Evolutionary conservation across 371 early-diverging fungal species (phyloP).

Genomic region (Lichtheimia corymbifera): DNA sequence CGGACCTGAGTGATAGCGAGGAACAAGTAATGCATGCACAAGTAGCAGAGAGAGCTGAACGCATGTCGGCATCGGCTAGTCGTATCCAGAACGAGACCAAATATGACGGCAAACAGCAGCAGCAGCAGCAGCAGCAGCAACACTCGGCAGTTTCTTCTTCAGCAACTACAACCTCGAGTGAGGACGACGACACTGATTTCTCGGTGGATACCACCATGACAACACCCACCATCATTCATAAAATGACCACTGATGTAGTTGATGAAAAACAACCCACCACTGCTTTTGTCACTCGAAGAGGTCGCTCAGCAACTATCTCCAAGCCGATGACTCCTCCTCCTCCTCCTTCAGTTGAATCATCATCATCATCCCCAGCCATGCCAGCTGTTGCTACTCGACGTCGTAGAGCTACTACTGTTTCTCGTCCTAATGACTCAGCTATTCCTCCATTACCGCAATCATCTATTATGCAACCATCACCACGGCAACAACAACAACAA

Average conservation of each 20-base stretch:
- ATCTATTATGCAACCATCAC: neutral
- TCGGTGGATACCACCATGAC: constrained; percentile 38
- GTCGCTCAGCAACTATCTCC: constrained; percentile 7
- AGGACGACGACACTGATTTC: constrained; percentile 17
- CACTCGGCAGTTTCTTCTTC: constrained; percentile 4
- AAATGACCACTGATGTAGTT: neutral
- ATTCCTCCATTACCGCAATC: neutral
- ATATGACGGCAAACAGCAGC: neutral
- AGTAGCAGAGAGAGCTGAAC: neutral
- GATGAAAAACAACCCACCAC: neutral
- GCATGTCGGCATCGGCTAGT: neutral
- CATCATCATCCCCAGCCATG: neutral
- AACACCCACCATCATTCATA: constrained; percentile 15
- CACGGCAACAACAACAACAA: neutral
- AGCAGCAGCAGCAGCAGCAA: neutral
- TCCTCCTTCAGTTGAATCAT: neutral
- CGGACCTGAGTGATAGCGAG: constrained; percentile 12
- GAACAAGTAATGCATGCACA: neutral
- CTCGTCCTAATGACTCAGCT: constrained; percentile 6
- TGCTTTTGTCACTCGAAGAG: constrained; percentile 1
- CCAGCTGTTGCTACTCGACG: constrained; percentile 2
- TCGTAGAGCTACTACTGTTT: constrained; percentile 19
- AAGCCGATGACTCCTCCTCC: neutral
- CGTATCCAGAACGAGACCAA: neutral
- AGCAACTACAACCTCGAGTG: constrained; percentile 11